Conservation (phyloP, 2,329 filamentous ascomycete genomes). For the Sodiomyces alkalinus region DNA sequence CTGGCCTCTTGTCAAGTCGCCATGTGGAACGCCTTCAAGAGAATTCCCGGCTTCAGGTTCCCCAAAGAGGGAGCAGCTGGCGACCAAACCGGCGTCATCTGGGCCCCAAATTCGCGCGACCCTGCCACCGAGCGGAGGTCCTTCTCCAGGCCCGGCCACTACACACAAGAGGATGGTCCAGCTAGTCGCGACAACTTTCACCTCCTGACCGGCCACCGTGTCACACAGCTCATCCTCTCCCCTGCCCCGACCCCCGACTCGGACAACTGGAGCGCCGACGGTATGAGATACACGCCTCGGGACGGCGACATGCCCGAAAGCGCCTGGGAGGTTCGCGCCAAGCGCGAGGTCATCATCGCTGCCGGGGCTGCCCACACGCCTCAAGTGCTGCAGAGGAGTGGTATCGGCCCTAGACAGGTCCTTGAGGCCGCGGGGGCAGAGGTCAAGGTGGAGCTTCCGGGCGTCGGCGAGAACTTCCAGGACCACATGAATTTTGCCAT, state of each 20-base stretch:
- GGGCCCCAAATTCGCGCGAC: conserved; percentile 12
- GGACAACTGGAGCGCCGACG: conserved; percentile 3
- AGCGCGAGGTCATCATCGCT: conserved; percentile 31
- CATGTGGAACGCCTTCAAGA: no score
- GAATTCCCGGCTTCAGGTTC: conserved; percentile 12
- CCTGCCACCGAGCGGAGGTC: conserved; percentile 9
- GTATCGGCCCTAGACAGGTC: conserved; percentile 26
- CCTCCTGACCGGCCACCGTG: conserved; percentile 15
- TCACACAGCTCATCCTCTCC: conserved; percentile 10
- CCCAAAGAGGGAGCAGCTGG: conserved; percentile 11
- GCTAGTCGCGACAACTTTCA: conserved; percentile 12
- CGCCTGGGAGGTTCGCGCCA: conserved; percentile 12
- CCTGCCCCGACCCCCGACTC: no score
- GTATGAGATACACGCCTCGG: no score
- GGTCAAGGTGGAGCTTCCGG: conserved; percentile 27
- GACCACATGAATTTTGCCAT: no score
- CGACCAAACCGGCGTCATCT: conserved; percentile 13
- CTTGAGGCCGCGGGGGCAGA: conserved; percentile 27
- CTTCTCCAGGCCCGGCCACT: conserved; percentile 13
- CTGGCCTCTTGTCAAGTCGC: no score
- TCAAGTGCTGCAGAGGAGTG: conserved; percentile 34
- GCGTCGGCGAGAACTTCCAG: conserved; percentile 33
- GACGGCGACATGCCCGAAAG: conserved; percentile 3
- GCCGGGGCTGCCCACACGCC: conserved; percentile 35
- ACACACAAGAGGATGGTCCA: no score